Conservation (phyloP, 164 flowering plant species). For the Euptelea pleiosperma region DNA sequence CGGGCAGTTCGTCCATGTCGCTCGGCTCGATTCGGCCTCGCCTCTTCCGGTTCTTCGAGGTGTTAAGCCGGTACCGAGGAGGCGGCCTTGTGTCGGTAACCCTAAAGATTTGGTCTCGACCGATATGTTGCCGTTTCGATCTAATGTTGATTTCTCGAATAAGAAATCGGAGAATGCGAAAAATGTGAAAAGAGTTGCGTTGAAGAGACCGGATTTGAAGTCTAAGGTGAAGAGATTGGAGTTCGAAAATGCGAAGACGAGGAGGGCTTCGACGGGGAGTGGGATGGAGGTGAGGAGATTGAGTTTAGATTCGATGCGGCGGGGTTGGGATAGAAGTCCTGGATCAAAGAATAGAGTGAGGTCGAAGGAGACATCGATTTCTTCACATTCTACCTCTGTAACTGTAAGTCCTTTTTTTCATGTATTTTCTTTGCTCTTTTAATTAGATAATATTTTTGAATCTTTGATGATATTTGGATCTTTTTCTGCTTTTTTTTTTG, state of each 20-base stretch:
- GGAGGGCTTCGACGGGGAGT: slow-evolving; percentile 28
- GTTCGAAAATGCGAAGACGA: slow-evolving; percentile 14
- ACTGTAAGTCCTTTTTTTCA: slow-evolving; percentile 14
- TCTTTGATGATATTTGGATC: not conserved
- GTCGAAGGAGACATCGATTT: slow-evolving; percentile 11
- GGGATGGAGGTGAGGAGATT: slow-evolving; percentile 33
- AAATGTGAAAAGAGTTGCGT: slow-evolving; percentile 9
- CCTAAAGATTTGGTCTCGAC: slow-evolving; percentile 49
- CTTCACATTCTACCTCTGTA: slow-evolving; percentile 15
- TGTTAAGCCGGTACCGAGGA: slow-evolving; percentile 41
- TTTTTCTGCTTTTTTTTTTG: no score
- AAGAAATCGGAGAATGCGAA: slow-evolving; percentile 10
- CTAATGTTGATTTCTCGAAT: slow-evolving; percentile 2
- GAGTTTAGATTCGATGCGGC: slow-evolving; percentile 50
- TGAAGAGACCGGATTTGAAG: slow-evolving; percentile 8
- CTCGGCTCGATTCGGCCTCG: slow-evolving; percentile 38
- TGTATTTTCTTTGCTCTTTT: not conserved
- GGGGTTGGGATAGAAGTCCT: slow-evolving; percentile 35
- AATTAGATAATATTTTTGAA: not conserved
- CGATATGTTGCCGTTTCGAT: slow-evolving; percentile 23
- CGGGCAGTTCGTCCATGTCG: slow-evolving; percentile 57
- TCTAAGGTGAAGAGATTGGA: slow-evolving; percentile 8
- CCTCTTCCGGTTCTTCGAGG: slow-evolving; percentile 62
- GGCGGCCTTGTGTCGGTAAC: slow-evolving; percentile 49
- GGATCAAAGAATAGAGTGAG: slow-evolving; percentile 19